Base-by-base conservation (phyloP, 352 stramenopile species). In the Phytophthora multivora region DNA sequence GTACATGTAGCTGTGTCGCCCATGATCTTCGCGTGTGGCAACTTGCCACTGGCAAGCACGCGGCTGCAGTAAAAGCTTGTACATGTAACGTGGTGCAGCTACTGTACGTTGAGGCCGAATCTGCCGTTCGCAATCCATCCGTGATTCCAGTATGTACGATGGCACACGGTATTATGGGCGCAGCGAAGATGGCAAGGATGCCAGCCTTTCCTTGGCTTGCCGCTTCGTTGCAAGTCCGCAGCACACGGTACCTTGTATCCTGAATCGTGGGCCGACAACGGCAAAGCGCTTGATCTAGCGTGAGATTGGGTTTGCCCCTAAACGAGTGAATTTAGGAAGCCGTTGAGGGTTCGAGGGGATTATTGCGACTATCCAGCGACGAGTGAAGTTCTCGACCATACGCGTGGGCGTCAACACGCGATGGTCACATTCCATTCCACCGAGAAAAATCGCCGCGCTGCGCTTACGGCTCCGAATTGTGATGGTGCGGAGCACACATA, bases 321-420 rank as follows among this genome's bases (percentile, higher is more conserved):
- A 51, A 62, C 30, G 8, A 19, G 30, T 39, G 30, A 19, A 15
- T 46, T 21, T 26, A 21, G 42, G 30, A 53, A 41, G 26, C 26
- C 26, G 28, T 33, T 23, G 41, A 62, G 54, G 8, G n/a, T n/a
- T 26, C 52, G 26, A 38, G 28, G 63, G 57, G 63, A 71, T 71
- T 33, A 33, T 71, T 71, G 63, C 57, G 31, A 19, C 30, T 59
- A 59, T 67, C 51, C 57, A 66, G 61, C 33, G 21, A 8, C n/a
- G 28, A 49, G 43, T 61, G 45, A 40, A 43, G 38, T 45, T 43
- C 51, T 31, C 39, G 21, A 5, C 38, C 38, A 16, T 23, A 31
- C 40, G 40, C 6, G 13, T 36, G 25, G 51, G 46, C 55, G 55
- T 56, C 48, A 61, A 59, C 55, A 33, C 30, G 46, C 26, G 19